phyloP scores from a whole-genome alignment of 2,329 filamentous ascomycete species.

The Tolypocladium album region DNA sequence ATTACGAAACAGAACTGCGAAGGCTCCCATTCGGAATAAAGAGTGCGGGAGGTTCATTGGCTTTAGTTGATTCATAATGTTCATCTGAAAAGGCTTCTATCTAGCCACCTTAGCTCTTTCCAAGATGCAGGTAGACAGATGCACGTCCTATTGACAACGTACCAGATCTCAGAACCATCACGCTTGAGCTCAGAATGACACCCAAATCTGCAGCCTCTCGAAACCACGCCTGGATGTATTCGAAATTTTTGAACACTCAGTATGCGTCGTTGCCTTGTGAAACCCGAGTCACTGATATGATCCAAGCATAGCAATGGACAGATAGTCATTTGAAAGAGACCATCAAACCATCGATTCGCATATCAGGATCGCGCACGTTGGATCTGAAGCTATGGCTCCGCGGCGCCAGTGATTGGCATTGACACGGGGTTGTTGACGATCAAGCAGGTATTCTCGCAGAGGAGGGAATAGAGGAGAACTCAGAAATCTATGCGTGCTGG shows the following conservation, averaged over 20 bases:
- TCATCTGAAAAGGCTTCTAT: background rate
- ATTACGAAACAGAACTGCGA: background rate
- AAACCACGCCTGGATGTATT: background rate
- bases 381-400: background rate
- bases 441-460: background rate
- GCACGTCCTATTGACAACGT: background rate
- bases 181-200: background rate
- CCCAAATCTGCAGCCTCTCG: background rate
- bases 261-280: background rate
- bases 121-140: too few species aligned
- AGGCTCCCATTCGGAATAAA: background rate
- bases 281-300: background rate
- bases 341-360: background rate
- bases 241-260: background rate
- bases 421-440: background rate
- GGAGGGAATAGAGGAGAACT: too few species aligned
- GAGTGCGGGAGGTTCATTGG: too few species aligned
- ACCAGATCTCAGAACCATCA: too few species aligned
- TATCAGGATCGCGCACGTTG: background rate
- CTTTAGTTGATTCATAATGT: background rate
- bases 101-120: background rate
- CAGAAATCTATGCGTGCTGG: too few species aligned
- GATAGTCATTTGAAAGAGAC: background rate
- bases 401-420: background rate
- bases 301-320: background rate